Evolutionary conservation across 371 early-diverging fungal species (phyloP), one percentile per base, ranked within the genome.

Genomic region (Saksenaea oblongispora): DNA sequence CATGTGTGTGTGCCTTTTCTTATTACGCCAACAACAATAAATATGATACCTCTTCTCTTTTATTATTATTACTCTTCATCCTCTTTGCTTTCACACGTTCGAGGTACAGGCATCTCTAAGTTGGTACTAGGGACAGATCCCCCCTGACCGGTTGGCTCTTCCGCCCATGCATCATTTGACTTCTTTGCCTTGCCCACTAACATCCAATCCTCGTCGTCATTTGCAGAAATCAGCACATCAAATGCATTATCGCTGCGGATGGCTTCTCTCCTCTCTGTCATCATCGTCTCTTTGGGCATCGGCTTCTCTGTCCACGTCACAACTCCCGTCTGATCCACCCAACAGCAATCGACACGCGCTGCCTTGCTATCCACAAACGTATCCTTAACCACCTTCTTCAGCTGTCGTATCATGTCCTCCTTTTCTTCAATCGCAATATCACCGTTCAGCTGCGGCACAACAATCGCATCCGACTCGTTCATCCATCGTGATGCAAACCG

Each of bases 311-410:
- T 70, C 79, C 80, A 82, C 1, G 75, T 77, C 0, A 86, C 75
- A 18, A 81, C 79, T 0, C 83, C 87, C 8, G 78, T 73, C 36
- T 74, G 75, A 58, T 87, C 82, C 0, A 87, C 78, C 87, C 87
- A 87, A 64, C 87, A 87, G 39, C 85, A 83, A 62, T 82, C 84
- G 0, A 87, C 78, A 13, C 79, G 78, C 8, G 80, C 75, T 5
- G 82, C 82, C 15, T 76, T 74, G 15, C 62, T 67, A 1, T 65
- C 64, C 15, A 70, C 65, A 54, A 75, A 70, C 1, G 74, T 67
- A 3, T 67, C 63, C 35, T 72, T 73, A 54, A 80, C 69, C 8
- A 58, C 66, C 39, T 81, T 78, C 47, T 84, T 79, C 3, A 82
- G 63, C 15, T 77, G 72, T 72, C 83, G 75, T n/a, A 87, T 67